These are phyloP conservation scores for Ophiostoma sp. DNA, from an alignment of 2,329 filamentous ascomycete species.

Conservation along the genomic window DNA sequence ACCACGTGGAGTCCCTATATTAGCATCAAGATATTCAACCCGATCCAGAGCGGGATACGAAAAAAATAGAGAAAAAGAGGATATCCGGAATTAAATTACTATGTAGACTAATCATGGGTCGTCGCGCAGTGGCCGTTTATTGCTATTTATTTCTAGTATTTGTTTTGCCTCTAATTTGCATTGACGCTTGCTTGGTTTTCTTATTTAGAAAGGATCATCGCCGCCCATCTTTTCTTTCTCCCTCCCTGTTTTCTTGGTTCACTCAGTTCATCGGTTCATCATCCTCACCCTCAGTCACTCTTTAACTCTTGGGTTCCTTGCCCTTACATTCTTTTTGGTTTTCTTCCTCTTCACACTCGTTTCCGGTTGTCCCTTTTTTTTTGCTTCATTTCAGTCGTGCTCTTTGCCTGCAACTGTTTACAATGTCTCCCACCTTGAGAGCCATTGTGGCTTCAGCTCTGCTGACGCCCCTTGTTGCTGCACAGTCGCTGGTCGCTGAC, in stretches of 20 bases:
- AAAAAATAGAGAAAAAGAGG: conserved; percentile 4
- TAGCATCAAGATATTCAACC: background rate
- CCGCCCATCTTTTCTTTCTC: conserved; percentile 13
- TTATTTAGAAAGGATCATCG: conserved; percentile 23
- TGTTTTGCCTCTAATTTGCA: background rate
- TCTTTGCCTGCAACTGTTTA: background rate
- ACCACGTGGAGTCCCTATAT: conserved; percentile 3
- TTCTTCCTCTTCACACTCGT: background rate
- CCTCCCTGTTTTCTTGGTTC: background rate
- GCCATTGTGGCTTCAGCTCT: conserved; percentile 20
- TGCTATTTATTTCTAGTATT: conserved; percentile 1
- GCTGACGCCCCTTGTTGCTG: conserved; percentile 22
- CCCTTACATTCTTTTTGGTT: background rate
- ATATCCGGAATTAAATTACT: background rate
- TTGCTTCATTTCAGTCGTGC: background rate
- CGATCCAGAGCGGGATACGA: background rate
- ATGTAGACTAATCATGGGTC: background rate
- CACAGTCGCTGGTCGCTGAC: conserved; percentile 23
- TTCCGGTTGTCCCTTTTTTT: background rate
- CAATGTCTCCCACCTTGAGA: conserved; percentile 11
- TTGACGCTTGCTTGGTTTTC: background rate
- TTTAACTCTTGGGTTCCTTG: background rate
- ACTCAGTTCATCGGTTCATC: background rate
- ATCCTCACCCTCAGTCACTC: background rate
- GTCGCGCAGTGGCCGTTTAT: background rate